A percentile compares a stretch with the other conserved stretches of the same genome.
Evolutionary conservation across 2,329 filamentous ascomycete species (phyloP).

Genomic region (Tetracladium maxilliforme): DNA sequence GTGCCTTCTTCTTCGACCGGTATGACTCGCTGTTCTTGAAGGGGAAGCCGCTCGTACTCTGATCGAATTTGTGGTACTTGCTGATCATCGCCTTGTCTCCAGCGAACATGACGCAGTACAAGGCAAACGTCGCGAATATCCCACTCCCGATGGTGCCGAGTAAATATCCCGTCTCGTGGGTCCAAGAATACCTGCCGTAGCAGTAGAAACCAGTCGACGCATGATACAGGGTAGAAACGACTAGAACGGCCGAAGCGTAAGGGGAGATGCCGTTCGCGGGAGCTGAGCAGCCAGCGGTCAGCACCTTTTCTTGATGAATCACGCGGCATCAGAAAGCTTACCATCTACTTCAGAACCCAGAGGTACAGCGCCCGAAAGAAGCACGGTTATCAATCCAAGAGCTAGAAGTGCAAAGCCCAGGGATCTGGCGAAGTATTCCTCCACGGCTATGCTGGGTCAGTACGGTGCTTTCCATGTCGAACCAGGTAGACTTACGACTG

Average conservation of each 20-base stretch:
- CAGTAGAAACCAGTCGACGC: conserved; percentile 36
- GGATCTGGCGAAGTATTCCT: conserved; percentile 47
- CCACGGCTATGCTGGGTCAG: conserved; percentile 28
- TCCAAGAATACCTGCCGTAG: conserved; percentile 39
- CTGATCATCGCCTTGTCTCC: conserved; percentile 40
- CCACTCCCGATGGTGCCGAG: conserved; percentile 34
- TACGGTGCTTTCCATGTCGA: not conserved
- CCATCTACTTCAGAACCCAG: conserved; percentile 33
- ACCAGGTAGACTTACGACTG: conserved; percentile 25
- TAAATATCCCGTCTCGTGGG: conserved; percentile 31
- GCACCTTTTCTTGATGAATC: not conserved
- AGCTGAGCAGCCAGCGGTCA: not conserved
- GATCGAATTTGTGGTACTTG: conserved; percentile 50
- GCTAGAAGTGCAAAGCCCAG: conserved; percentile 43
- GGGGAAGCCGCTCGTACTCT: conserved; percentile 50
- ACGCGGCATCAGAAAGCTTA: conserved; percentile 3
- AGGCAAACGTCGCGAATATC: conserved; percentile 33
- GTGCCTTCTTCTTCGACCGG: conserved; percentile 35
- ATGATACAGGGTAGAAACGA: conserved; percentile 44
- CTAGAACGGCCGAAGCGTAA: conserved; percentile 43
- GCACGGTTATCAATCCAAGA: conserved; percentile 36
- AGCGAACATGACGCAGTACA: conserved; percentile 37
- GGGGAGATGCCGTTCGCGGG: too few relatives aligned
- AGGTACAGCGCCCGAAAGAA: conserved; percentile 50
- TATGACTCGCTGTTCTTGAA: conserved; percentile 46